A percentile compares a stretch with the other conserved stretches of the same genome.
Conservation (phyloP, 371 early-diverging fungal species). For the Mucor sp. region DNA sequence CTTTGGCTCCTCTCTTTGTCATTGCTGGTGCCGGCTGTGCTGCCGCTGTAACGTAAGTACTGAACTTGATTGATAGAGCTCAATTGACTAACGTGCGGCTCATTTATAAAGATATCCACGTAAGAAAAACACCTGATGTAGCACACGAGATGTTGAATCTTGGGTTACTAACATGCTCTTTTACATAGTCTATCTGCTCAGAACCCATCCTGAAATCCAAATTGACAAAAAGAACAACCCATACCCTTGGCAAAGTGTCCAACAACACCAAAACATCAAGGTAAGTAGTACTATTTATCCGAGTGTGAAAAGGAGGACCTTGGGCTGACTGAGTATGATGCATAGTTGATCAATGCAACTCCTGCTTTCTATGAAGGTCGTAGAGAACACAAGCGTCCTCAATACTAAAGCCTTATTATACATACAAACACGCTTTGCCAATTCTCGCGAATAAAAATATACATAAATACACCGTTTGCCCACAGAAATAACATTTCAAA, state of each 20-base stretch:
- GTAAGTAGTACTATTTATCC: slow-evolving; percentile 9
- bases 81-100: not conserved
- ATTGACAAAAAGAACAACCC: slow-evolving; percentile 51
- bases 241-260: slow-evolving; percentile 45
- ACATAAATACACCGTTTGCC: not conserved
- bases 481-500: not conserved
- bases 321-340: not conserved
- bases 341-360: slow-evolving; percentile 15
- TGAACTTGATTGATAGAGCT: not conserved
- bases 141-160: not conserved
- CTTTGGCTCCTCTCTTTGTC: slow-evolving; percentile 45
- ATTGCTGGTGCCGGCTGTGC: slow-evolving; percentile 50
- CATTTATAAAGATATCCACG: slow-evolving; percentile 18
- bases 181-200: slow-evolving; percentile 38
- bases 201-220: slow-evolving; percentile 52
- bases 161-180: slow-evolving; percentile 1
- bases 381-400: slow-evolving; percentile 6
- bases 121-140: slow-evolving; percentile 2
- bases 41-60: slow-evolving; percentile 46
- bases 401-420: not conserved
- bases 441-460: not conserved
- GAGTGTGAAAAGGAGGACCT: not conserved
- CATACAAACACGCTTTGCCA: not conserved
- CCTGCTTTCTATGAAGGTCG: slow-evolving; percentile 18
- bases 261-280: slow-evolving; percentile 53